Conservation (phyloP, 805 yeast species). For the Priceomyces haplophilus region DNA sequence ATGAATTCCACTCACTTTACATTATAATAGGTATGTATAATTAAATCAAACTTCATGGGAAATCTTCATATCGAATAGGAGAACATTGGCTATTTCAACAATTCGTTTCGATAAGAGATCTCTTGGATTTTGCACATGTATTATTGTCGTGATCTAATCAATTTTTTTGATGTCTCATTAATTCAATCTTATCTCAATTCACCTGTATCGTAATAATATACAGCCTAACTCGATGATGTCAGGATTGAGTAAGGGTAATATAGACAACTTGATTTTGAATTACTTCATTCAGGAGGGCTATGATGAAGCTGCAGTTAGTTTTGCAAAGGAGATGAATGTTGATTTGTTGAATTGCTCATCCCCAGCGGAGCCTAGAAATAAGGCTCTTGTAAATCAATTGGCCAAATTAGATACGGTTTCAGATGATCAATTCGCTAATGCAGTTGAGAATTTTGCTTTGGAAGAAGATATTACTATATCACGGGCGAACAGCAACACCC, state of each 20-base stretch:
- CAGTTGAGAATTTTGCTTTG: slow-evolving; percentile 9
- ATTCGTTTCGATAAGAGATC: no score
- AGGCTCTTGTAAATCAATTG: slow-evolving; percentile 11
- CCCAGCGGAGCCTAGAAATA: not conserved
- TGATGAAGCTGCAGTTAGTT: slow-evolving; percentile 59
- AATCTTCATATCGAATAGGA: no score
- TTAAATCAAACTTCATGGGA: no score
- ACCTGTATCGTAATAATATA: no score
- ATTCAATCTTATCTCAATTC: no score
- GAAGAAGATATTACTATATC: slow-evolving; percentile 2
- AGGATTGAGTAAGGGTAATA: slow-evolving; percentile 28
- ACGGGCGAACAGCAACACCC: not conserved
- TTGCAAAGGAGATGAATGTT: slow-evolving; percentile 56
- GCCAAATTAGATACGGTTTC: slow-evolving; percentile 8
- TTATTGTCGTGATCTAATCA: not conserved
- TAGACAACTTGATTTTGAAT: slow-evolving; percentile 60
- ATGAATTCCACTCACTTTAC: no score
- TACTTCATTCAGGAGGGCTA: slow-evolving; percentile 78
- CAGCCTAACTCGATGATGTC: not conserved
- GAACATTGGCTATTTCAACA: no score
- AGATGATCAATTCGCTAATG: slow-evolving; percentile 13
- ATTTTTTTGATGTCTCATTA: no score
- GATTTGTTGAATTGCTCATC: not conserved
- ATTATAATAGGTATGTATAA: not conserved
- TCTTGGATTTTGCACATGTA: no score